Conservation (phyloP, 2,329 filamentous ascomycete genomes). For the Penicillium capsulatum region DNA sequence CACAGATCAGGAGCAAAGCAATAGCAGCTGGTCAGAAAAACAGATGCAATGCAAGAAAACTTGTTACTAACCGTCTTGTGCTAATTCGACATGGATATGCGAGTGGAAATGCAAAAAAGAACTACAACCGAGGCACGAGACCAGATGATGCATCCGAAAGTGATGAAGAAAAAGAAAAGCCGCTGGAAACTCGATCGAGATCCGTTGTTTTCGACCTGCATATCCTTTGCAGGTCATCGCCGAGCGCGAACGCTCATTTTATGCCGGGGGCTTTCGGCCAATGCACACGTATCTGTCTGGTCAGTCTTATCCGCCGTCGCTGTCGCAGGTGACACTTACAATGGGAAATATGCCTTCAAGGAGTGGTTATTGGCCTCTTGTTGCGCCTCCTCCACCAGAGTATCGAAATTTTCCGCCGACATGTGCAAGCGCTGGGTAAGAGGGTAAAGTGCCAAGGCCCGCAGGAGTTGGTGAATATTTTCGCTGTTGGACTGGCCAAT, state of each 20-base stretch:
- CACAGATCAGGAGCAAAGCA: neutral
- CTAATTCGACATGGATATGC: conserved; percentile 16
- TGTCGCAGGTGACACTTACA: conserved; percentile 32
- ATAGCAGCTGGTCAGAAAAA: neutral
- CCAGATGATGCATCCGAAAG: neutral
- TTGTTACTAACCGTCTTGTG: conserved; percentile 18
- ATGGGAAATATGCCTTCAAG: conserved; percentile 45
- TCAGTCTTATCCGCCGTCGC: conserved; percentile 15
- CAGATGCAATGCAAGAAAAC: conserved; percentile 7
- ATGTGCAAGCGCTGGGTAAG: conserved; percentile 43
- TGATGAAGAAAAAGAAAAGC: neutral
- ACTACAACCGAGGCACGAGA: neutral
- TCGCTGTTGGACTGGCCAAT: conserved; percentile 42
- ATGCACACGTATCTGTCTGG: conserved; percentile 41
- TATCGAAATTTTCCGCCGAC: conserved; percentile 36
- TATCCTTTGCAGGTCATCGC: no score
- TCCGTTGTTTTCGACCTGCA: no score
- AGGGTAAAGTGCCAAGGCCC: conserved; percentile 42
- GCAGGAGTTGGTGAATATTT: conserved; percentile 38
- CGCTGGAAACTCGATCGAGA: no score
- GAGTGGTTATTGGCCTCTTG: conserved; percentile 35
- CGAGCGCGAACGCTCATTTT: no score
- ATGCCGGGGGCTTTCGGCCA: conserved; percentile 13
- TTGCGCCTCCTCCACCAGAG: conserved; percentile 36
- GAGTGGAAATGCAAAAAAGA: conserved; percentile 8